These are phyloP conservation scores for Penicillium sp. DNA, from an alignment of 2,329 filamentous ascomycete genomes.

Conservation along the genomic window DNA sequence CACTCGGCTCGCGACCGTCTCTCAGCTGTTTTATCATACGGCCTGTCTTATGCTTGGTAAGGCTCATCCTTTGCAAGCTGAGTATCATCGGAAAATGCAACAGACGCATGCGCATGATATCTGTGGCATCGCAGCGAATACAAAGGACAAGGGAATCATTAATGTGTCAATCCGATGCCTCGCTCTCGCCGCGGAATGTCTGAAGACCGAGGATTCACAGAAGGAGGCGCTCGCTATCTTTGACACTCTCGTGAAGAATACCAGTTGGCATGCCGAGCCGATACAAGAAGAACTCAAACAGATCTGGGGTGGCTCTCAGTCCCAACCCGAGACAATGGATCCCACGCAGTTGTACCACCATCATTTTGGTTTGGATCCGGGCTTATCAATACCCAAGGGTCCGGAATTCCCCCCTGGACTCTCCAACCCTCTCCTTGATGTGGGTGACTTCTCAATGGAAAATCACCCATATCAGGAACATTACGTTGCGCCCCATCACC, in stretches of 20 bases:
- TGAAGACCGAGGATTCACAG: constrained; percentile 65
- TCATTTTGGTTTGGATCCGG: constrained; percentile 18
- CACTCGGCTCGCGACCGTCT: constrained; percentile 73
- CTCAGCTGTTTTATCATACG: constrained; percentile 82
- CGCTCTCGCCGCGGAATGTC: constrained; percentile 66
- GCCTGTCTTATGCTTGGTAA: constrained; percentile 75
- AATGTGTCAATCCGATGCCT: constrained; percentile 74
- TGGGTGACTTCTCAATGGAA: constrained; percentile 68
- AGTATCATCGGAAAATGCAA: constrained; percentile 58
- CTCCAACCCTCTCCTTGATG: constrained; percentile 64
- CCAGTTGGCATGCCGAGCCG: constrained; percentile 70
- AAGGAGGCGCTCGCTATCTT: constrained; percentile 75
- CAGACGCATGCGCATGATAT: constrained; percentile 74
- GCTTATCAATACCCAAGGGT: constrained; percentile 24
- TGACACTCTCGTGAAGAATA: constrained; percentile 66
- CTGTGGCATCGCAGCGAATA: constrained; percentile 82
- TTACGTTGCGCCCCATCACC: constrained; percentile 63
- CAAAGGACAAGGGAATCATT: constrained; percentile 73
- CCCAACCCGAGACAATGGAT: constrained; percentile 27
- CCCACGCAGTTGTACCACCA: constrained; percentile 16
- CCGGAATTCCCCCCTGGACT: constrained; percentile 42
- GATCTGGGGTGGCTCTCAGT: constrained; percentile 65
- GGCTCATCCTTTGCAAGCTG: constrained; percentile 63
- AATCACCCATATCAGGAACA: constrained; percentile 76
- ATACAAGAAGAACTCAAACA: constrained; percentile 67